Base-by-base conservation (phyloP, 2,329 filamentous ascomycete genomes). In the Podosphaera fusca region DNA sequence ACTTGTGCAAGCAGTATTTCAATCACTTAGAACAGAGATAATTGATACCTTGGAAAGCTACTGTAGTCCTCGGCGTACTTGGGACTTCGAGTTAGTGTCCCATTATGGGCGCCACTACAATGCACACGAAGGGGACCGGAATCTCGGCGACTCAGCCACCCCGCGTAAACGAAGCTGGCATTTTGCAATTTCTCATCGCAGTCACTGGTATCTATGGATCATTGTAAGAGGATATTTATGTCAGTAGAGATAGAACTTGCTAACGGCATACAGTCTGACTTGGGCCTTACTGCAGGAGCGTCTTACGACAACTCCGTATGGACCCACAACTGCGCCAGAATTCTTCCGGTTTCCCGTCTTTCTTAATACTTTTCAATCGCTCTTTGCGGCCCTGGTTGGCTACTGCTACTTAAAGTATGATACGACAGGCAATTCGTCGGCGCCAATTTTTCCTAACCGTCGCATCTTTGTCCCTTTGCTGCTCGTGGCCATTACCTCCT, bases 261-360 rank as follows among this genome's bases (percentile, higher is more conserved):
- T 45, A 21, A 8, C 21, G 12, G 40, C 33, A 34, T 3, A 35
- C 60, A 88, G 90, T 72, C 74, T 98, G 56, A 94, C 89, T 38
- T 98, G 92, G 92, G 92, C 86, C 31, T 82, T 94, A 62, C 84
- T 98, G 60, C 92, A 98, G 75, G 92, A 98, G 71, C 88, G 92
- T 65, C 87, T 98, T 66, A 96, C 92, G 34, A 98, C 92, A 12
- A 96, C 88, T 9, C 77, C 81, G 6, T 92, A 96, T 70, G 84
- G 84, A 58, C 72, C 82, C 10, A 66, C 69, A 3, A 70, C 75
- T 30, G 67, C 73, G 35, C 79, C 78, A 49, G 82, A 94, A 69
- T 81, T 86, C 64, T 98, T 95, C 78, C 87, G 84, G 62, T 95
- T 88, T 70, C 85, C 92, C 57, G 82, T 98, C 66, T 90, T 96